Evolutionary conservation across 805 yeast genomes (phyloP).

Genomic region (Candida hungchunana): DNA sequence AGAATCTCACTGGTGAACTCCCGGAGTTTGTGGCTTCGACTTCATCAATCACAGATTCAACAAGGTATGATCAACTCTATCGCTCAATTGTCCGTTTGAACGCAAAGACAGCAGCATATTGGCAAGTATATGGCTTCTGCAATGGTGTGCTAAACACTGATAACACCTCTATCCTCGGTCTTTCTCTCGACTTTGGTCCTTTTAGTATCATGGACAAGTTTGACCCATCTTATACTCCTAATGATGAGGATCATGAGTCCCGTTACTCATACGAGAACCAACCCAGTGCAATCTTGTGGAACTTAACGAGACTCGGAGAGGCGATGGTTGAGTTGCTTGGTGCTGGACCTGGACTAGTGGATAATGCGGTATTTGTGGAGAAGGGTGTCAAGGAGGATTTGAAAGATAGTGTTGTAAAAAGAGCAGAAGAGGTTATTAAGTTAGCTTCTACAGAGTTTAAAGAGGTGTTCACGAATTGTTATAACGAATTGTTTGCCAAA

Average conservation of each 20-base stretch:
- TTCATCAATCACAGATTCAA: constrained; percentile 33
- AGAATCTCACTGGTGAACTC: constrained; percentile 42
- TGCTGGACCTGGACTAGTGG: constrained; percentile 51
- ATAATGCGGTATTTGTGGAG: constrained; percentile 37
- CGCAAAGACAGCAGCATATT: constrained; percentile 71
- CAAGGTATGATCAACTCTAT: constrained; percentile 68
- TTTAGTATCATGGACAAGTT: constrained; percentile 86
- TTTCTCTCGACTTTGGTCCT: constrained; percentile 92
- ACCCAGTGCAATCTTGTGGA: constrained; percentile 92
- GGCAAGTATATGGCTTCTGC: constrained; percentile 90
- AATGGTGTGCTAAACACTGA: constrained; percentile 96
- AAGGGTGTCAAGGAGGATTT: constrained; percentile 46
- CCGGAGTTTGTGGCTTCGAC: constrained; percentile 23
- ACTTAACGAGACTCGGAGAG: constrained; percentile 79
- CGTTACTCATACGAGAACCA: constrained; percentile 81
- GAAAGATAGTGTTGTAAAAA: constrained; percentile 39
- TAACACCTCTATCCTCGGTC: constrained; percentile 84
- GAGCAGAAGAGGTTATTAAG: constrained; percentile 65
- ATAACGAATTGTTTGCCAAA: constrained; percentile 51
- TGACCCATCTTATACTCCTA: constrained; percentile 80
- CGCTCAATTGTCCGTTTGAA: constrained; percentile 68
- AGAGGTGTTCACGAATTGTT: constrained; percentile 52
- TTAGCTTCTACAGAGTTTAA: constrained; percentile 63
- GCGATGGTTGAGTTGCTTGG: constrained; percentile 79
- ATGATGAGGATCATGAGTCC: constrained; percentile 71